A percentile compares a stretch with the other conserved stretches of the same genome.
phyloP scores from a whole-genome alignment of 208 protist genomes.

The Wallacemonas collosoma region DNA sequence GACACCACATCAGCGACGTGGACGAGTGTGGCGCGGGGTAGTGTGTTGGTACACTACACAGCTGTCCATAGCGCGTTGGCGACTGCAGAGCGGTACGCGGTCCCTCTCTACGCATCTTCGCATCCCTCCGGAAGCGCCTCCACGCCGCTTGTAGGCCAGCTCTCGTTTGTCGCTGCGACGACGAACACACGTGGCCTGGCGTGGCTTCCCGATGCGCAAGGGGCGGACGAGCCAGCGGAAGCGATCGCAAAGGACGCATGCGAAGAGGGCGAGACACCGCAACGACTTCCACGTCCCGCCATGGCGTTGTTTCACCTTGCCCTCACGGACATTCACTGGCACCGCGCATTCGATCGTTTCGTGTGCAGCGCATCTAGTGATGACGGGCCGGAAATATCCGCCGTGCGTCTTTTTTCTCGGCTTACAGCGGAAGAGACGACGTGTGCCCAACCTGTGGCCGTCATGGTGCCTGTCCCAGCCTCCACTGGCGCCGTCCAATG shows the following conservation, averaged over 20 bases:
- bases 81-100: no score
- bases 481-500: neutral
- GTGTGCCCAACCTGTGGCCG: neutral
- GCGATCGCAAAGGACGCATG: neutral
- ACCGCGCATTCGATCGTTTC: neutral
- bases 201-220: no score
- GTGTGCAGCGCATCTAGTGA: neutral
- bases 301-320: neutral
- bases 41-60: neutral
- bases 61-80: no score
- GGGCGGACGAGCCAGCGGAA: no score
- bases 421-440: neutral
- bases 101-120: no score
- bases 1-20: neutral
- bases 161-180: no score
- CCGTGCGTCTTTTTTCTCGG: no score
- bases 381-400: no score
- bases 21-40: neutral
- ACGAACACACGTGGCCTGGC: no score
- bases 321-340: neutral
- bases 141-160: no score
- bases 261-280: neutral
- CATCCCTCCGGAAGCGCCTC: no score
- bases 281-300: constrained; percentile 1
- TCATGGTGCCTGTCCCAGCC: neutral